These are phyloP conservation scores for Ehretia macrophylla DNA, from an alignment of 257 asterid genomes.

Conservation along the genomic window DNA sequence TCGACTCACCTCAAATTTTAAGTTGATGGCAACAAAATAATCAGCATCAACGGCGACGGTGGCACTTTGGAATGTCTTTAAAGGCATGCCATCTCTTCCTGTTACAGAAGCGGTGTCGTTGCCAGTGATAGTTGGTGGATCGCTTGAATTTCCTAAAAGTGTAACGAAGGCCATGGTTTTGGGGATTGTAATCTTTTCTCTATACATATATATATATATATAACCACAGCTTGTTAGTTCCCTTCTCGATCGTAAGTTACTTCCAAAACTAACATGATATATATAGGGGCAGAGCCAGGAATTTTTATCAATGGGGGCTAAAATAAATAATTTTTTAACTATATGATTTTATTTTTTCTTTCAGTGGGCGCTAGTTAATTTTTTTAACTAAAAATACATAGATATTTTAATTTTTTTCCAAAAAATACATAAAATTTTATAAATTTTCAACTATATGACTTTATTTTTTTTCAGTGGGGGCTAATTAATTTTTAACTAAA, in stretches of 20 bases:
- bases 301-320: no score
- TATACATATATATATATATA: conserved; percentile 3
- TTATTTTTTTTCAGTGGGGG: no score
- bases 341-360: no score
- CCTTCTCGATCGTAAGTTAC: not conserved
- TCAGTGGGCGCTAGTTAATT: no score
- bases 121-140: conserved; percentile 46
- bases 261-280: not conserved
- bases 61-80: conserved; percentile 47
- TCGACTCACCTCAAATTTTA: conserved; percentile 46
- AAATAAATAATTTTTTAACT: no score
- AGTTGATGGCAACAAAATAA: conserved; percentile 42
- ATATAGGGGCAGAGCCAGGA: not conserved
- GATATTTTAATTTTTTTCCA: no score
- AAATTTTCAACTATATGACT: no score
- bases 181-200: conserved; percentile 54
- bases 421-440: no score
- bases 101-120: conserved; percentile 42
- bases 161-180: conserved; percentile 40
- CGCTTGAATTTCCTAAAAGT: conserved; percentile 32
- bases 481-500: no score
- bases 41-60: conserved; percentile 49
- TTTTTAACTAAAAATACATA: no score
- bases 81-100: conserved; percentile 35
- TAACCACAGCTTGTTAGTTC: not conserved